Conservation (phyloP, 805 yeast species). For the Lipomyces spencermartinsiae region DNA sequence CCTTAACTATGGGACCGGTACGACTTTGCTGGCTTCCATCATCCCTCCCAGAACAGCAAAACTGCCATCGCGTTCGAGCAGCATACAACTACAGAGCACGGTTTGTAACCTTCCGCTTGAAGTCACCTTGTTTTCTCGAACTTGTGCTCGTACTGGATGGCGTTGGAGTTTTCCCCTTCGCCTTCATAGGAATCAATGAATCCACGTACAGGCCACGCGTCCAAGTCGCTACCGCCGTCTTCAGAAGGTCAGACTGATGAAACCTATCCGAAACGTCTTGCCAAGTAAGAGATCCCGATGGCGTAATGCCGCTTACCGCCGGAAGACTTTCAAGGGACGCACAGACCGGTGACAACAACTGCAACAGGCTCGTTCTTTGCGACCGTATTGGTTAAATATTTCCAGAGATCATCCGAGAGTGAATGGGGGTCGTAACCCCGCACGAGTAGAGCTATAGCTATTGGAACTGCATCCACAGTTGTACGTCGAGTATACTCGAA, state of each 20-base stretch:
- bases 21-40: too few species aligned
- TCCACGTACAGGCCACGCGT: neutral
- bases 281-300: neutral
- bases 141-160: neutral
- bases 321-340: neutral
- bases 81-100: too few species aligned
- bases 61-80: too few species aligned
- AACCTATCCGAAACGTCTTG: neutral
- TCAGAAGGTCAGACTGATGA: neutral
- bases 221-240: neutral
- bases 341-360: neutral
- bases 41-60: too few species aligned
- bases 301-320: neutral
- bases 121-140: too few species aligned
- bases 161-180: neutral
- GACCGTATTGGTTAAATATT: neutral
- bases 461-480: too few species aligned
- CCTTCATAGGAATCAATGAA: slow-evolving; percentile 6
- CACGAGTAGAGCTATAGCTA: too few species aligned
- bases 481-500: too few species aligned
- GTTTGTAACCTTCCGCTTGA: too few species aligned
- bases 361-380: neutral
- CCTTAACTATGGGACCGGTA: too few species aligned
- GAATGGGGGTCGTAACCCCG: neutral
- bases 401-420: neutral